Percentiles rank a stretch among this genome's conserved stretches.
Evolutionary conservation across 768 basidiomycete species (phyloP).

Genomic region (Collybiopsis confluens): DNA sequence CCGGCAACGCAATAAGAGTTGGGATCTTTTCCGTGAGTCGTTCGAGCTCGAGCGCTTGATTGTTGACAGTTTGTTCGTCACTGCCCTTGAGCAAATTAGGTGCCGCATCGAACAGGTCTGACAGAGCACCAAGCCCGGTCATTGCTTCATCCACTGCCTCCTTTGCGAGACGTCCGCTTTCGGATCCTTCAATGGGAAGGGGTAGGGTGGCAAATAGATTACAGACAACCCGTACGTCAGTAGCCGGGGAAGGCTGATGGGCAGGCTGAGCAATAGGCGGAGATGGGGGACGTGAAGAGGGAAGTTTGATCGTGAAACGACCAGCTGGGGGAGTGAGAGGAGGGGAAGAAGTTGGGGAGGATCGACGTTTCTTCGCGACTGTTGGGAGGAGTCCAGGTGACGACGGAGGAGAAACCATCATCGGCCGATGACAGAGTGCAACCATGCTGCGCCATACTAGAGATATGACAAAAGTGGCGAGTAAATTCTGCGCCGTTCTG

Average conservation of each 20-base stretch:
- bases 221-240: constrained; percentile 60
- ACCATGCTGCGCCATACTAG: constrained; percentile 73
- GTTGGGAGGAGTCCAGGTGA: constrained; percentile 31
- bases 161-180: constrained; percentile 51
- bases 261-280: constrained; percentile 42
- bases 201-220: constrained; percentile 60
- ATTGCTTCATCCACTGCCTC: constrained; percentile 83
- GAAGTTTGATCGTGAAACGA: constrained; percentile 64
- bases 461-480: constrained; percentile 71
- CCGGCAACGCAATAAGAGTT: constrained; percentile 68
- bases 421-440: constrained; percentile 61
- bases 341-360: constrained; percentile 40
- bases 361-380: constrained; percentile 38
- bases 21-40: constrained; percentile 61
- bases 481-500: constrained; percentile 49
- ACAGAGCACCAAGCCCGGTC: constrained; percentile 55
- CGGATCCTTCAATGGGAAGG: constrained; percentile 48
- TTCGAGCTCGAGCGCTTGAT: constrained; percentile 41
- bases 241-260: constrained; percentile 19
- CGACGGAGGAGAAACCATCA: constrained; percentile 33
- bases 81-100: constrained; percentile 19
- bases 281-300: constrained; percentile 62
- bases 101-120: constrained; percentile 51
- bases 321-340: constrained; percentile 53
- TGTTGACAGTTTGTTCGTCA: constrained; percentile 17